phyloP scores from a whole-genome alignment of 202 grass and related monocot genomes.

The Zizania palustris region DNA sequence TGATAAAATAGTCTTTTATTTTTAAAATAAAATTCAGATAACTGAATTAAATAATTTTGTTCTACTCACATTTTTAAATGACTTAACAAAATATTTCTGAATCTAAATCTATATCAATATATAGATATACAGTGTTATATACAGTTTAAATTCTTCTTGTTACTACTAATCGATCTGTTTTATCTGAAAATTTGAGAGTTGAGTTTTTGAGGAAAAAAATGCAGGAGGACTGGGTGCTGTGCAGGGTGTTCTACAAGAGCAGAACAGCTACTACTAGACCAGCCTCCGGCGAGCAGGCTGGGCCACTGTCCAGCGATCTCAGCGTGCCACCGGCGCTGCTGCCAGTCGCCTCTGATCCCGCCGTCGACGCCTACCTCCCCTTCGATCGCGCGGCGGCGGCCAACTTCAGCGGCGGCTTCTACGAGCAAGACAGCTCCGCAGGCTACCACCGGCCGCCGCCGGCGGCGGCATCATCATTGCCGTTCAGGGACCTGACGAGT shows the following conservation, averaged over 20 bases:
- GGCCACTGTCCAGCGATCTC: constrained; percentile 23
- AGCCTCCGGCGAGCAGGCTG: not conserved
- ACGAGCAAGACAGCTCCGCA: not conserved
- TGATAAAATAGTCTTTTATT: no score
- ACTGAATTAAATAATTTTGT: not conserved
- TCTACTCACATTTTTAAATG: no score
- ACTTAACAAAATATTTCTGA: no score
- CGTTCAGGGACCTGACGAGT: constrained; percentile 9
- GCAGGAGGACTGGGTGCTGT: constrained; percentile 91
- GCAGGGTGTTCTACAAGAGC: constrained; percentile 72
- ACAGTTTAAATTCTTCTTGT: not conserved
- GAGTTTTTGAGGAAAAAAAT: not conserved
- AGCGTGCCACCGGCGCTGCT: not conserved
- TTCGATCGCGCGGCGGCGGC: not conserved
- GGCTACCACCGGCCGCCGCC: not conserved
- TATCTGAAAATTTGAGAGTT: not conserved
- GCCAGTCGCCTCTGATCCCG: not conserved
- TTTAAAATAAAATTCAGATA: not conserved
- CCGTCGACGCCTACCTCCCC: constrained; percentile 1
- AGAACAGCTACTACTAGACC: constrained; percentile 8
- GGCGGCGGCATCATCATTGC: no score
- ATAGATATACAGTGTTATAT: not conserved
- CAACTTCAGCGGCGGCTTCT: not conserved
- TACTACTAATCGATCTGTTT: no score
- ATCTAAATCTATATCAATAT: no score